These are phyloP conservation scores for Pseudogymnoascus sp. DNA, from an alignment of 2,329 filamentous ascomycete species.

Conservation along the genomic window DNA sequence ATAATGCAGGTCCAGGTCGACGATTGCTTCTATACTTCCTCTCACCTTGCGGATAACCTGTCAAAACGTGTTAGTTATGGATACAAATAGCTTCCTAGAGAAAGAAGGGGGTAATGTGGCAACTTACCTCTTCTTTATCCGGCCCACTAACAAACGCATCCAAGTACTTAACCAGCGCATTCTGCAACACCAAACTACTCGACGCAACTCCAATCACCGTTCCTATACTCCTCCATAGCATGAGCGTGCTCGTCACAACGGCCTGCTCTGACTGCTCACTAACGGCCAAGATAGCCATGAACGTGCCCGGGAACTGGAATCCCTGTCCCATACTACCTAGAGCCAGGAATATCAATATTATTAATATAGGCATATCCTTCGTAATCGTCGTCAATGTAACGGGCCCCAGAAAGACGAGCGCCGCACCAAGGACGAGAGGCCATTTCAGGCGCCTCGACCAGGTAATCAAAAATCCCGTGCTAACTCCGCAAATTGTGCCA, in stretches of 20 bases:
- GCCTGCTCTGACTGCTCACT: slow-evolving; percentile 58
- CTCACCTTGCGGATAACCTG: slow-evolving; percentile 47
- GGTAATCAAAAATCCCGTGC: slow-evolving; percentile 57
- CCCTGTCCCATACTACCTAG: slow-evolving; percentile 54
- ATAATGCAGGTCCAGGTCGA: slow-evolving; percentile 38
- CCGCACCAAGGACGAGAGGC: slow-evolving; percentile 47
- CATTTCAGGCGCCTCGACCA: slow-evolving; percentile 55
- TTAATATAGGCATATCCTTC: slow-evolving; percentile 43
- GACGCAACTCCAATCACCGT: slow-evolving; percentile 67
- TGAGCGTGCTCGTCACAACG: slow-evolving; percentile 63
- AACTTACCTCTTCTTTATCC: slow-evolving; percentile 43
- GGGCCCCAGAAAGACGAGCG: slow-evolving; percentile 45
- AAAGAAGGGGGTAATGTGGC: neutral
- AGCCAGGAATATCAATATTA: slow-evolving; percentile 52
- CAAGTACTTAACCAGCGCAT: slow-evolving; percentile 57
- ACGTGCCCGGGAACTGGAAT: slow-evolving; percentile 58
- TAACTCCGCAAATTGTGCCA: slow-evolving; percentile 47
- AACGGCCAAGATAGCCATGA: slow-evolving; percentile 57
- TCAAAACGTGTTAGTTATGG: neutral
- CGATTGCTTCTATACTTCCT: slow-evolving; percentile 49
- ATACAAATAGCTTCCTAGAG: neutral
- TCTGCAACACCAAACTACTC: slow-evolving; percentile 68
- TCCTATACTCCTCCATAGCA: slow-evolving; percentile 66
- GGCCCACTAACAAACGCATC: slow-evolving; percentile 51
- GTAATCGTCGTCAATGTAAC: slow-evolving; percentile 44